These are phyloP conservation scores for Glycine latifolia DNA, from an alignment of 306 rosid species.

Conservation along the genomic window DNA sequence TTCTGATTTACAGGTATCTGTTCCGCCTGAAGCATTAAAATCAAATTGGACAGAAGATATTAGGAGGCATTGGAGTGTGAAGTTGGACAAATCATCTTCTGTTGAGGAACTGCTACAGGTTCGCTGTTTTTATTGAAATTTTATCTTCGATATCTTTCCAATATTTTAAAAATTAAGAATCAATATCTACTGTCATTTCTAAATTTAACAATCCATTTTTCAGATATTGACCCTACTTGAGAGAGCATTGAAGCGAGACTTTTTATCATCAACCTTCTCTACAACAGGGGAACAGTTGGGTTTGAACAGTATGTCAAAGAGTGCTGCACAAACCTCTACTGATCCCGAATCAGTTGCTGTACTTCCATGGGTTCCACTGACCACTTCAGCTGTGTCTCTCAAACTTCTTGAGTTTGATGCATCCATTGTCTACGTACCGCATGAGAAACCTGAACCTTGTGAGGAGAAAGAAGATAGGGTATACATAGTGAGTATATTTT, in stretches of 20 bases:
- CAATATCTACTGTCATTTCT: slow-evolving; percentile 27
- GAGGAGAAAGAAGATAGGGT: slow-evolving; percentile 57
- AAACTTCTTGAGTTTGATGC: slow-evolving; percentile 83
- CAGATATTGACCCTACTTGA: slow-evolving; percentile 83
- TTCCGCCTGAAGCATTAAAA: slow-evolving; percentile 78
- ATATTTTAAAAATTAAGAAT: slow-evolving; percentile 17
- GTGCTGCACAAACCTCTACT: slow-evolving; percentile 48
- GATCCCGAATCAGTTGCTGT: slow-evolving; percentile 61
- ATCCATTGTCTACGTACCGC: slow-evolving; percentile 57
- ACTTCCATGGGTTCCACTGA: slow-evolving; percentile 96
- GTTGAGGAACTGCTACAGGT: slow-evolving; percentile 84
- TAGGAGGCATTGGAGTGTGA: slow-evolving; percentile 77
- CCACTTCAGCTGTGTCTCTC: slow-evolving; percentile 80
- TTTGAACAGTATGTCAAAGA: slow-evolving; percentile 50
- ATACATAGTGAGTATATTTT: slow-evolving; percentile 57
- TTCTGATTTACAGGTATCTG: slow-evolving; percentile 66
- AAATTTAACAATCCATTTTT: slow-evolving; percentile 43
- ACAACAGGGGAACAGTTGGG: slow-evolving; percentile 76
- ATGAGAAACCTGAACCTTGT: slow-evolving; percentile 64
- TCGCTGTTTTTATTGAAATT: slow-evolving; percentile 13
- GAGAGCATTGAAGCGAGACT: slow-evolving; percentile 70
- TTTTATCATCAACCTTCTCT: slow-evolving; percentile 70
- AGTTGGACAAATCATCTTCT: slow-evolving; percentile 69
- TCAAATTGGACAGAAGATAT: slow-evolving; percentile 76
- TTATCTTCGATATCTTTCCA: slow-evolving; percentile 29